phyloP scores from a whole-genome alignment of 805 yeast genomes.

The Candida coquimbonensis region DNA sequence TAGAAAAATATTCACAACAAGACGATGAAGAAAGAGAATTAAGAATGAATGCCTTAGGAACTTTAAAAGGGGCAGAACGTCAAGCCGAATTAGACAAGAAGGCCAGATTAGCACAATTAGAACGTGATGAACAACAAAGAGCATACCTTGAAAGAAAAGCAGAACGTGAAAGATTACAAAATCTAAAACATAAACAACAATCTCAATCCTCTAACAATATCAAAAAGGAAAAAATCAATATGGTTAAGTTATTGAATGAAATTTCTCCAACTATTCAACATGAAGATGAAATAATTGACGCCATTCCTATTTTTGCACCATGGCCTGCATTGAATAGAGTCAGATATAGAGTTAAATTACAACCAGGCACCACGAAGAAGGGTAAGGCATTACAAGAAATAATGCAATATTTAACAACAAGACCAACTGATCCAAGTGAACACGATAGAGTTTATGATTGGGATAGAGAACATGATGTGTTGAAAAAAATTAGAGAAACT shows the following conservation, averaged over 20 bases:
- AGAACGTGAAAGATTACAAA: constrained; percentile 6
- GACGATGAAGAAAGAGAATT: constrained; percentile 79
- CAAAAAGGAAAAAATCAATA: constrained; percentile 36
- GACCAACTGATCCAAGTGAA: constrained; percentile 40
- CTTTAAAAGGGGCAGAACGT: constrained; percentile 41
- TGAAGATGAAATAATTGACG: constrained; percentile 50
- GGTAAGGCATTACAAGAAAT: constrained; percentile 79
- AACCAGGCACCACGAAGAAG: constrained; percentile 73
- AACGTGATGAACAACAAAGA: constrained; percentile 29
- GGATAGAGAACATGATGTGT: constrained; percentile 56
- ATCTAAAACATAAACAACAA: background rate
- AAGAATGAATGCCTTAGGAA: constrained; percentile 79
- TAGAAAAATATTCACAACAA: constrained; percentile 79
- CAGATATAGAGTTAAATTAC: constrained; percentile 77
- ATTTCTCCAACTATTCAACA: constrained; percentile 22
- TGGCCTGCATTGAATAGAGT: constrained; percentile 73
- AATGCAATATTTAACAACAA: constrained; percentile 46
- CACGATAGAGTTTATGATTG: constrained; percentile 51
- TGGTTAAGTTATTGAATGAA: constrained; percentile 35
- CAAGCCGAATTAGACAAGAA: constrained; percentile 29
- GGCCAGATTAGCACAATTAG: constrained; percentile 27
- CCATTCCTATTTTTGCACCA: constrained; percentile 88
- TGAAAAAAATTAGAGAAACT: constrained; percentile 50
- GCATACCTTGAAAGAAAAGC: constrained; percentile 30
- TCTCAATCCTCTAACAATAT: background rate